Base-by-base conservation (phyloP, 169 alveolate species). In the Plasmodium relictum region DNA sequence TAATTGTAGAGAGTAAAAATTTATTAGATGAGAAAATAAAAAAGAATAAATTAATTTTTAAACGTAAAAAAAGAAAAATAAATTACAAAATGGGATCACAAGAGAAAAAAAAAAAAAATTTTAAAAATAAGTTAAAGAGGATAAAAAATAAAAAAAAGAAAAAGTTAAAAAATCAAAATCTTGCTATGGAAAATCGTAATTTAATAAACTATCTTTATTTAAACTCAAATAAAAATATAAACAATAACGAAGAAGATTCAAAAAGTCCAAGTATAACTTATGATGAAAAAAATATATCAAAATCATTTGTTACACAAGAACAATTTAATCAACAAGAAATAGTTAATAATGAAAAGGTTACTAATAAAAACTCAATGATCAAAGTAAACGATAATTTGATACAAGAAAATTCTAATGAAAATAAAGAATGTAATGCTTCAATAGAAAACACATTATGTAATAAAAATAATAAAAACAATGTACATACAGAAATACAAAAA, bases 61-160 rank as follows among this genome's bases (percentile, higher is more conserved):
- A 63, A 59, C 71, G 72, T 48, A 73, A 73, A 73, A 73, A 73
- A 59, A 65, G n/a, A 14, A 59, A 50, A 58, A 6, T 9, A 31
- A 8, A 58, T 41, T 8, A 73, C 54, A 73, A 59, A 73, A 8
- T 61, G 22, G 59, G 39, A 41, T 59, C 88, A 16, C 50, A 73
- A 16, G 88, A 73, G 48, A 73, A 73, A 31, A 73, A 73, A 31
- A 73, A 73, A 73, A 73, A 73, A 59, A 16, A 42, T 10, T 58
- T 48, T 24, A 73, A 73, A 48, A 41, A 58, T 31, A 58, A 41
- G 20, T 24, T 56, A 56, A 73, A 73, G 12, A 9, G 26, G 10
- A 62, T 14, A 56, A 54, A 54, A n/a, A 54, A 52, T 73, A 58
- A 37, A 63, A 42, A n/a, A 37, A 41, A 59, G 58, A 73, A 59